These are phyloP conservation scores for Forsythia viridissima DNA, from an alignment of 257 asterid species.

Conservation along the genomic window DNA sequence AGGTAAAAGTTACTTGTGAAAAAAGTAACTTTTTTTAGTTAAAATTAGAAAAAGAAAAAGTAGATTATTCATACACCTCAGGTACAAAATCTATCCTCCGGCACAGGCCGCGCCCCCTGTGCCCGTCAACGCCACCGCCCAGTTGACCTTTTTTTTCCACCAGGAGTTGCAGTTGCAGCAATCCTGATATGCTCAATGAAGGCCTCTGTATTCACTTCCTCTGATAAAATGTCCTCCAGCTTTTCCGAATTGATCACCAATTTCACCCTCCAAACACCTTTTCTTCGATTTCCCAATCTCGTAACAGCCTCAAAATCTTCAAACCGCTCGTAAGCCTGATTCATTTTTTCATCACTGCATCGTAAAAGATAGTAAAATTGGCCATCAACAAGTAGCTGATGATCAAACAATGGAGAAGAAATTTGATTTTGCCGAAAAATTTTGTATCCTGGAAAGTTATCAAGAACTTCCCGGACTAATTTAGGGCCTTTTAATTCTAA, in stretches of 20 bases:
- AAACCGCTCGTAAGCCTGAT: neutral
- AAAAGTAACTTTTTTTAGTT: too few species aligned
- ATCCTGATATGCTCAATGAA: slow-evolving; percentile 72
- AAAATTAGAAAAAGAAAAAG: too few species aligned
- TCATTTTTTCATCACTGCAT: neutral
- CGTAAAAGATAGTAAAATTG: slow-evolving; percentile 37
- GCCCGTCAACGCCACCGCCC: neutral
- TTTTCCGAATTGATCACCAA: slow-evolving; percentile 50
- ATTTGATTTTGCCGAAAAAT: slow-evolving; percentile 26
- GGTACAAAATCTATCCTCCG: too few species aligned
- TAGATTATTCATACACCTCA: too few species aligned
- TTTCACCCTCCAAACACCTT: slow-evolving; percentile 75
- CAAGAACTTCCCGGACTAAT: slow-evolving; percentile 34
- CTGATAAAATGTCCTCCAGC: slow-evolving; percentile 57
- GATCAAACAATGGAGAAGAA: slow-evolving; percentile 30
- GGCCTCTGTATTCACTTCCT: slow-evolving; percentile 59
- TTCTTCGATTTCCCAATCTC: slow-evolving; percentile 16
- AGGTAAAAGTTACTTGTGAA: too few species aligned
- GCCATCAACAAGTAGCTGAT: slow-evolving; percentile 36
- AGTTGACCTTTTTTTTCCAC: slow-evolving; percentile 2
- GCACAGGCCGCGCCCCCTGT: too few species aligned
- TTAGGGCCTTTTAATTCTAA: slow-evolving; percentile 40
- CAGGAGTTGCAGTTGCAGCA: slow-evolving; percentile 53
- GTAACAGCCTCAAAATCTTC: slow-evolving; percentile 17
- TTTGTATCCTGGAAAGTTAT: slow-evolving; percentile 38